Evolutionary conservation across 176 grass and related monocot genomes (phyloP).

Genomic region (Saccharum officinarum): DNA sequence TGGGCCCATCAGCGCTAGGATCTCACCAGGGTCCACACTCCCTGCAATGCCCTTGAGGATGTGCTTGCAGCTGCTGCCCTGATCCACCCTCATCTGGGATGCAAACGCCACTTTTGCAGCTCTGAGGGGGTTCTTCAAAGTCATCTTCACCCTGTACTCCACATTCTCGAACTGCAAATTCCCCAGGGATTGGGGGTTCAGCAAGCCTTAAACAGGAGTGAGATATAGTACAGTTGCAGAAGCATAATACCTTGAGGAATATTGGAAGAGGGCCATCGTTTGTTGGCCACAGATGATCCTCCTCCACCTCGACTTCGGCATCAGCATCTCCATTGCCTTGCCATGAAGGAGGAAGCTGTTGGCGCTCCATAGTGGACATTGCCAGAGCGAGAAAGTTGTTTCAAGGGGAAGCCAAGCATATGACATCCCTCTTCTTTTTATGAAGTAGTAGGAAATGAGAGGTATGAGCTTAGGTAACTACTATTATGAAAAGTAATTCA

Average conservation of each 20-base stretch:
- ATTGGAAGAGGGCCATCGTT: slow-evolving; percentile 81
- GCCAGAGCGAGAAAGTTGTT: slow-evolving; percentile 27
- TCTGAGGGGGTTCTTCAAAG: too few species aligned
- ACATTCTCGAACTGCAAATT: slow-evolving; percentile 77
- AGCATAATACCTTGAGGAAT: slow-evolving; percentile 68
- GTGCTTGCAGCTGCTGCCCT: slow-evolving; percentile 61
- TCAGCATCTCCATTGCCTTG: slow-evolving; percentile 15
- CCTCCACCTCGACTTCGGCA: slow-evolving; percentile 47
- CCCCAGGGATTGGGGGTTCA: too few species aligned
- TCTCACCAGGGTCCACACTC: slow-evolving; percentile 77
- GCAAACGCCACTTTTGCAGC: too few species aligned
- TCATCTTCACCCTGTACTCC: slow-evolving; percentile 52
- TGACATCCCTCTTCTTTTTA: slow-evolving; percentile 38
- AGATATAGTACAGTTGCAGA: not conserved
- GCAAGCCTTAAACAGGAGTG: not conserved
- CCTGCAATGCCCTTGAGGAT: slow-evolving; percentile 84
- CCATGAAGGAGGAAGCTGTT: slow-evolving; percentile 14
- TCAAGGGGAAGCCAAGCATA: slow-evolving; percentile 42
- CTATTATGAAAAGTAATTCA: slow-evolving; percentile 23
- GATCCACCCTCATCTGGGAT: slow-evolving; percentile 22
- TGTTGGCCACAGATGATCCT: slow-evolving; percentile 31
- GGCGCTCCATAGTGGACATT: not conserved
- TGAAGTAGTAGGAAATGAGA: slow-evolving; percentile 3
- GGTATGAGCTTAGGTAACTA: slow-evolving; percentile 45
- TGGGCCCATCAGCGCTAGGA: slow-evolving; percentile 91